Evolutionary conservation across 140 eudicot species (phyloP), one percentile per base, ranked within the genome.

Genomic region (Oenanthe javanica): DNA sequence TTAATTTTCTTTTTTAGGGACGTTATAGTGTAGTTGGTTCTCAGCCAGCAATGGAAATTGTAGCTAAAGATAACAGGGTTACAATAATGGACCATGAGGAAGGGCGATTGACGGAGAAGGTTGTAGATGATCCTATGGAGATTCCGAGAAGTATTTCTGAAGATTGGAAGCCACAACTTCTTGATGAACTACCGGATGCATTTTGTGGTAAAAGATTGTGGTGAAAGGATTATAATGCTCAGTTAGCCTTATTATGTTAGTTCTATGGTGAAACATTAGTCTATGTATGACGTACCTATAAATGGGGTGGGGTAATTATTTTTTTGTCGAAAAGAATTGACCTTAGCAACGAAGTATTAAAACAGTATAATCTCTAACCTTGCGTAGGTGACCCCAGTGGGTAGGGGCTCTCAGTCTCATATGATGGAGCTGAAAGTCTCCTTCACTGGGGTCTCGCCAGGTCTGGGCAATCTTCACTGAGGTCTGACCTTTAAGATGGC

Each of bases 1-100:
- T 72, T 47, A 81, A 50, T 59, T 77, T 76, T 49, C 47, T 86
- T 54, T 46, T 80, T 8, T 78, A 92, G 94, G 98, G 98, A 80
- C 92, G 98, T 63, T 94, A 90, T 89, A 94, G 97, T 81, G 92
- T 92, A 59, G 89, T 94, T 73, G 98, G 98, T 72, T 89, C 97
- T 61, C 90, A 89, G 31, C 98, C 98, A 71, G 51, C 95, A 45
- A 89, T 92, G 87, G 98, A 94, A 81, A 79, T 94, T 57, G 83
- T 92, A 21, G 97, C 96, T 9, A 92, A 94, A 84, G 98, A 92
- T 82, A 86, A 88, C 54, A 86, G 70, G 43, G 93, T 94, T 50
- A 94, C 92, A 1, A 87, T 94, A 75, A 81, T 90, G 82, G 96
- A 94, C 87, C 96, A 94, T 72, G 83, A 51, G 14, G 81, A 87